phyloP scores from a whole-genome alignment of 805 yeast genomes.

The Pichia membranifaciens region DNA sequence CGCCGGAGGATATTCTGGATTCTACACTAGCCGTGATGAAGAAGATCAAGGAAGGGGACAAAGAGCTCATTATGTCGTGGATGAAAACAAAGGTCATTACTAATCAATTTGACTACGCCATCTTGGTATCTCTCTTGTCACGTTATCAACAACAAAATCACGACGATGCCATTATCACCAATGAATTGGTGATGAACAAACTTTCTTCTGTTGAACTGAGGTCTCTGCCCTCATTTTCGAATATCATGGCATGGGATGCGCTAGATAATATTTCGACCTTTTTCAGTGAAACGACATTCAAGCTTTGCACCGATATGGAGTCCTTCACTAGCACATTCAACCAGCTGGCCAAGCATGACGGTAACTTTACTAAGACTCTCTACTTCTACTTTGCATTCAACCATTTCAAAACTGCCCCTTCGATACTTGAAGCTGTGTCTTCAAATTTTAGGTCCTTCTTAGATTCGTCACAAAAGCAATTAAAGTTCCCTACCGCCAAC shows the following conservation, averaged over 20 bases:
- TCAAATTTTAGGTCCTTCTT: slow-evolving; percentile 10
- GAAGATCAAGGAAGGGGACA: slow-evolving; percentile 1
- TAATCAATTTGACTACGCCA: slow-evolving; percentile 9
- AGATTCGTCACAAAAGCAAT: slow-evolving; percentile 17
- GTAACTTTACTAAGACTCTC: slow-evolving; percentile 12
- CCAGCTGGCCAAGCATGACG: background rate
- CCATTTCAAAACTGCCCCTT: slow-evolving; percentile 9
- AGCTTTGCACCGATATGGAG: slow-evolving; percentile 3
- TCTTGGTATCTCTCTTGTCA: background rate
- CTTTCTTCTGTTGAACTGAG: slow-evolving; percentile 3
- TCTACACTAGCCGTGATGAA: slow-evolving; percentile 8
- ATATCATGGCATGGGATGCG: slow-evolving; percentile 22
- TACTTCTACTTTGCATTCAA: slow-evolving; percentile 18
- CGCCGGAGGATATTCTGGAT: slow-evolving; percentile 3
- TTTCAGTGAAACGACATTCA: slow-evolving; percentile 2
- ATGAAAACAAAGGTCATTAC: background rate
- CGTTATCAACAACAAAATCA: background rate
- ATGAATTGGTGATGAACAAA: background rate
- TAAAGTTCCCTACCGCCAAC: slow-evolving; percentile 42
- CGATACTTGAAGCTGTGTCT: slow-evolving; percentile 1
- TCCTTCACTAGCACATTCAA: slow-evolving; percentile 9
- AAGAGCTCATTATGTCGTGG: background rate
- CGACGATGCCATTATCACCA: background rate
- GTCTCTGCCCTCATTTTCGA: slow-evolving; percentile 20
- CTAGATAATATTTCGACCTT: slow-evolving; percentile 13